phyloP scores from a whole-genome alignment of 2,329 filamentous ascomycete species.

The Exophiala dermatitidis region DNA sequence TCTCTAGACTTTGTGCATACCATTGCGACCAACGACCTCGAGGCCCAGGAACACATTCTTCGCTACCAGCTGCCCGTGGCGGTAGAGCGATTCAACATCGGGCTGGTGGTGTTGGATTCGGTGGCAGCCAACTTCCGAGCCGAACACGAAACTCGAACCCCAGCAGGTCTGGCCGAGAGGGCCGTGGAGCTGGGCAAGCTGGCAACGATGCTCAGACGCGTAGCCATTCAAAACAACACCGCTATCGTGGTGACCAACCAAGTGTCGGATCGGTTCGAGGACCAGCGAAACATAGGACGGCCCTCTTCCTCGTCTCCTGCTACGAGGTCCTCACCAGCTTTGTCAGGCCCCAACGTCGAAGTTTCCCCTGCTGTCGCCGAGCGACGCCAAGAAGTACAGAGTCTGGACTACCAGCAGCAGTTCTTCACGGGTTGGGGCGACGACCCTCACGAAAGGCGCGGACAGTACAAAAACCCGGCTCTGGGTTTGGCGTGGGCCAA shows the following conservation, averaged over 20 bases:
- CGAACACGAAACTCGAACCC: conserved; percentile 50
- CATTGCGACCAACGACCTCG: conserved; percentile 79
- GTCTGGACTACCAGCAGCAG: conserved; percentile 80
- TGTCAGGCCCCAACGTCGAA: background rate
- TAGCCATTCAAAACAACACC: conserved; percentile 67
- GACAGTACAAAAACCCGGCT: conserved; percentile 67
- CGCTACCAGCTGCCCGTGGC: conserved; percentile 86
- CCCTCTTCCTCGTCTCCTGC: conserved; percentile 11
- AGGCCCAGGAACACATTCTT: conserved; percentile 91
- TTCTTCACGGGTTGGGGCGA: conserved; percentile 97
- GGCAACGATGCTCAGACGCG: conserved; percentile 62
- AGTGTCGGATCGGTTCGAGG: conserved; percentile 76
- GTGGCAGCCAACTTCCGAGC: conserved; percentile 93
- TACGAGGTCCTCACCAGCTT: conserved; percentile 16
- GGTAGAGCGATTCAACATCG: conserved; percentile 65
- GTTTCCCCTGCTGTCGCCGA: conserved; percentile 3
- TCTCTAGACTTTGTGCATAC: conserved; percentile 71
- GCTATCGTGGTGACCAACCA: conserved; percentile 93
- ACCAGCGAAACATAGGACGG: conserved; percentile 10
- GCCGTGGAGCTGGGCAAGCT: conserved; percentile 69
- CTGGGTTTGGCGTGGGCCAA: conserved; percentile 86
- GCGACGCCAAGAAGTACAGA: conserved; percentile 49
- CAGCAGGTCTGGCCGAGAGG: conserved; percentile 60
- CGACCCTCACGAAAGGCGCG: conserved; percentile 32
- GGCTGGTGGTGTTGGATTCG: conserved; percentile 80